A percentile compares a stretch with the other conserved stretches of the same genome.
phyloP scores from a whole-genome alignment of 139 green algal species.

The Trebouxia sp. region DNA sequence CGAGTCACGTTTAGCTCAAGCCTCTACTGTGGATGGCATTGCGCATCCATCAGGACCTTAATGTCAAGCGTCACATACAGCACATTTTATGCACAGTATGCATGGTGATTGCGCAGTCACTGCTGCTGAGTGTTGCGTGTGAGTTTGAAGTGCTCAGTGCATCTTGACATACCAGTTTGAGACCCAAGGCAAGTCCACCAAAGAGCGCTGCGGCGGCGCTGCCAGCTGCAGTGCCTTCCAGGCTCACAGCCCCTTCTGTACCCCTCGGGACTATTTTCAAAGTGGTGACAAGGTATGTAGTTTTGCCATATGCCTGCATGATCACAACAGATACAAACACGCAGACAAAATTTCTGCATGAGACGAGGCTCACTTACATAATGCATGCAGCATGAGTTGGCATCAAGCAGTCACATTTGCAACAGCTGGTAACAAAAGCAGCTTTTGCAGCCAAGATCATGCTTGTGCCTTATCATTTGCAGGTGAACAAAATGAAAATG shows the following conservation, averaged over 20 bases:
- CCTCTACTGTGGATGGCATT: no score
- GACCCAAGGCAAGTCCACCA: constrained; percentile 45
- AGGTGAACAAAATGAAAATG: background rate
- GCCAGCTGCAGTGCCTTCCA: constrained; percentile 91
- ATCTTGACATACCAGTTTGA: constrained; percentile 52
- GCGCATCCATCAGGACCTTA: no score
- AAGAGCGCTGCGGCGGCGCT: constrained; percentile 65
- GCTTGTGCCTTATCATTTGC: background rate
- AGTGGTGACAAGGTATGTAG: constrained; percentile 86
- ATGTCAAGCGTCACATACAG: no score
- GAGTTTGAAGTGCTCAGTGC: background rate
- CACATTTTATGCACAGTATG: no score
- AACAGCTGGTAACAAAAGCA: background rate
- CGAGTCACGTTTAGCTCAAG: no score
- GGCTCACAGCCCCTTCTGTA: constrained; percentile 93
- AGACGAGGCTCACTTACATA: background rate
- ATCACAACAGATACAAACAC: background rate
- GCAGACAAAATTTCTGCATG: background rate
- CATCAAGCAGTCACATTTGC: background rate
- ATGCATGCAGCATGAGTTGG: background rate
- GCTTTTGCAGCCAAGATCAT: background rate
- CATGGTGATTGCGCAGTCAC: no score
- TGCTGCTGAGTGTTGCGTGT: background rate
- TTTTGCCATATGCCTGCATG: constrained; percentile 86
- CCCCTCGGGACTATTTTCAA: constrained; percentile 84